phyloP scores from a whole-genome alignment of 1,284 basidiomycete species.

The Apiotrichum akiyoshidainum region DNA sequence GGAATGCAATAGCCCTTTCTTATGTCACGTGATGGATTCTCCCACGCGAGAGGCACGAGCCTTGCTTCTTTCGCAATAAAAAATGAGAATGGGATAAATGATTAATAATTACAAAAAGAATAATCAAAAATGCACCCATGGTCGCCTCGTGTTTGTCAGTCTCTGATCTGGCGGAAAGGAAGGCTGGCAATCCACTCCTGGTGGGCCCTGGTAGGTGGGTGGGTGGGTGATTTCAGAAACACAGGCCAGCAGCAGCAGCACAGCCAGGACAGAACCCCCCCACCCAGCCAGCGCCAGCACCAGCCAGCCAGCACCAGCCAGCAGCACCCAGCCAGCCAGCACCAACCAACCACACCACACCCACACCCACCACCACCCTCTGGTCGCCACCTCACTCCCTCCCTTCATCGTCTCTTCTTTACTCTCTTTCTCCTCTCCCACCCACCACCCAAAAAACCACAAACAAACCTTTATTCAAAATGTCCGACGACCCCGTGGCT shows the following conservation, averaged over 20 bases:
- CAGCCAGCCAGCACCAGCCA: too few relatives aligned
- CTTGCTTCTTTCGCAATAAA: background rate
- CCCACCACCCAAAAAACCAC: background rate
- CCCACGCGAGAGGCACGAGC: background rate
- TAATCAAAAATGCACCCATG: background rate
- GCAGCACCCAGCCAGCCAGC: too few relatives aligned
- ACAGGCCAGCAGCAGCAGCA: background rate
- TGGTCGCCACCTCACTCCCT: background rate
- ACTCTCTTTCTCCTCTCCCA: constrained; percentile 1
- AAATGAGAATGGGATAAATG: background rate
- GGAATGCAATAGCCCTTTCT: background rate
- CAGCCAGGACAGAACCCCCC: too few relatives aligned
- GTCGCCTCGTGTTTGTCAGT: too few relatives aligned
- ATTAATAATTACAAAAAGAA: background rate
- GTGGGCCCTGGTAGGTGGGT: too few relatives aligned
- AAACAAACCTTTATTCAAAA: constrained; percentile 21
- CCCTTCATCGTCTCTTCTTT: background rate
- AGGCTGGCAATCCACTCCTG: too few relatives aligned
- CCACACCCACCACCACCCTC: background rate
- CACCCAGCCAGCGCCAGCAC: too few relatives aligned
- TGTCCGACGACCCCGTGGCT: constrained; percentile 58
- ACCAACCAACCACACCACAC: background rate
- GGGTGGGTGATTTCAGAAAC: too few relatives aligned
- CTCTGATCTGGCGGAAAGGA: too few relatives aligned
- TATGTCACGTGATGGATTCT: background rate